Evolutionary conservation across 495 filamentous ascomycete species (phyloP), one percentile per base, ranked within the genome.

Genomic region (Podospora conica): DNA sequence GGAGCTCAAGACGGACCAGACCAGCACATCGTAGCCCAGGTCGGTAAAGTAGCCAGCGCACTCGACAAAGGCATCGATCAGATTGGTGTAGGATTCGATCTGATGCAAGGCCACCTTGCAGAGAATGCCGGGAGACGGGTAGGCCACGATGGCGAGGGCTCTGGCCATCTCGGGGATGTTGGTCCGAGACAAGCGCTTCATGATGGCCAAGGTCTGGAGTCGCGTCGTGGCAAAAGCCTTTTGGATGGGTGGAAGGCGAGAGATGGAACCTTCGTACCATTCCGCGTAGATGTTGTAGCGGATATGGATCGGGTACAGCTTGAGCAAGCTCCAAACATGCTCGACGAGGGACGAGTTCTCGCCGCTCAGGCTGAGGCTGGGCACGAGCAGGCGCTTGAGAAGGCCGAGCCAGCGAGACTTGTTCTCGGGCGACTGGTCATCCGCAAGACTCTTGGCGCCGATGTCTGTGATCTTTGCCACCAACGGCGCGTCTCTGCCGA

Each of bases 221-320:
- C 83, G 86, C 22, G 91, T 88, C 66, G 86, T 83, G 23, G 87
- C 87, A 74, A 96, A 95, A 5, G 91, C 93, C 25, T 84, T 80
- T 66, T 87, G 87, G 71, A 98, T 89, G 59, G 92, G 90, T 10
- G 91, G 88, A 20, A 90, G 74, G 25, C 90, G 86, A 11, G 90
- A 93, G 1, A 84, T 91, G 54, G 85, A 82, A 18, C 92, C 91
- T 60, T 83, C 87, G 70, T 90, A 91, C 91, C 94, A 97, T 73
- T 97, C 93, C 1, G 92, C 86, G 72, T 99, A 99, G 71, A 99
- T 90, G 55, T 84, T 87, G 79, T 94, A 99, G 64, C 96, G 85
- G 3, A 85, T 84, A 2, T 85, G 77, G n/a, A 87, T 86, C 3
- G 93, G 86, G 71, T 91, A 97, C 67, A 84, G 78, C 65, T 88